These are phyloP conservation scores for Symbiodinium pilosum DNA, from an alignment of 73 alveolate species.

Conservation along the genomic window DNA sequence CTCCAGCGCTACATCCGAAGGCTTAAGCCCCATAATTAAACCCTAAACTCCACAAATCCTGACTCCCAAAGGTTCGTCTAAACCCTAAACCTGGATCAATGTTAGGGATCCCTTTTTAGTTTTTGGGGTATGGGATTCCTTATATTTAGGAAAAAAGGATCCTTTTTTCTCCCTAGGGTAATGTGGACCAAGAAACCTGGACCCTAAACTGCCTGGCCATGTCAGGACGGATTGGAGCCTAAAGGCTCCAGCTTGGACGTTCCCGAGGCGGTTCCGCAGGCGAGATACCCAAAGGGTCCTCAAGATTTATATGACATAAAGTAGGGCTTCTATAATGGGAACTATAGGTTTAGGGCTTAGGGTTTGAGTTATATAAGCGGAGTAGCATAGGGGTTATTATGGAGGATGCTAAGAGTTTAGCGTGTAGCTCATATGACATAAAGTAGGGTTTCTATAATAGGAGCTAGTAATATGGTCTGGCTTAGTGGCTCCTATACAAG, in stretches of 20 bases:
- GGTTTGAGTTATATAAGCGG: background rate
- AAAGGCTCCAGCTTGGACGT: background rate
- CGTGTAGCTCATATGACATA: too few relatives aligned
- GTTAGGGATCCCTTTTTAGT: background rate
- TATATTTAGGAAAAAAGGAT: too few relatives aligned
- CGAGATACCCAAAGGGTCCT: background rate
- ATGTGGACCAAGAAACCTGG: background rate
- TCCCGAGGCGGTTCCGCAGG: too few relatives aligned
- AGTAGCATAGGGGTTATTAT: background rate
- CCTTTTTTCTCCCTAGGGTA: background rate
- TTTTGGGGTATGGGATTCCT: background rate
- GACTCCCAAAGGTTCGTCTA: background rate
- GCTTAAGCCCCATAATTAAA: background rate
- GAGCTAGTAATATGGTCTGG: too few relatives aligned
- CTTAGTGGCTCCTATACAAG: too few relatives aligned
- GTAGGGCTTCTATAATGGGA: background rate
- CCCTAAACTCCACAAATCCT: background rate
- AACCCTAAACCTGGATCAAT: too few relatives aligned
- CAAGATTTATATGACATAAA: background rate
- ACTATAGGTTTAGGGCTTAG: background rate
- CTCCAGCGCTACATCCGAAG: too few relatives aligned
- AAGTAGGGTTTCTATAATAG: too few relatives aligned
- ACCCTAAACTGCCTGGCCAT: background rate
- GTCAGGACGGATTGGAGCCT: background rate
- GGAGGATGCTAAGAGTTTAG: background rate